Evolutionary conservation across 108 stramenopile species (phyloP).

Genomic region (Pseudonitzschia pungens): DNA sequence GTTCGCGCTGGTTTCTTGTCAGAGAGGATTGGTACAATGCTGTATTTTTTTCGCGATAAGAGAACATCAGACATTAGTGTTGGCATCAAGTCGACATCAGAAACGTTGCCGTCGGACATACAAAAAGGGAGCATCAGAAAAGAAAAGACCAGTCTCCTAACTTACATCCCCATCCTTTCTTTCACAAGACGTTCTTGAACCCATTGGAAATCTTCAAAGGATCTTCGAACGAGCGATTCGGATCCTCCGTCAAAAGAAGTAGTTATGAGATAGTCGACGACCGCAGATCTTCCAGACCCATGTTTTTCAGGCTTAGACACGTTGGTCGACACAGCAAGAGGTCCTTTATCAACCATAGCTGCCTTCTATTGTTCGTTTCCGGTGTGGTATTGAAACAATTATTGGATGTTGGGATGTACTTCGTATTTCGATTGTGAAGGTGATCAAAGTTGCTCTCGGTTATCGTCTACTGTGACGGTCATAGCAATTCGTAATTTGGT

Average conservation of each 20-base stretch:
- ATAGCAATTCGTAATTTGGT: too few species aligned
- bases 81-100: background rate
- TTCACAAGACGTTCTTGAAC: slow-evolving; percentile 30
- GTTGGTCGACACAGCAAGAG: slow-evolving; percentile 14
- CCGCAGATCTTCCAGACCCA: slow-evolving; percentile 15
- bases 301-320: slow-evolving; percentile 40
- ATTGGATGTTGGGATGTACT: too few species aligned
- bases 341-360: background rate
- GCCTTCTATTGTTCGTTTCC: too few species aligned
- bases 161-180: slow-evolving; percentile 34
- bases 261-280: slow-evolving; percentile 30
- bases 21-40: slow-evolving; percentile 38
- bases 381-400: too few species aligned
- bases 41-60: background rate
- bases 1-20: slow-evolving; percentile 8
- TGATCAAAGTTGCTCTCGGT: too few species aligned
- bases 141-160: background rate
- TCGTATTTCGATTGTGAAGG: too few species aligned
- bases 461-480: too few species aligned
- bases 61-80: background rate
- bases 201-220: slow-evolving; percentile 37
- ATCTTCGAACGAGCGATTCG: slow-evolving; percentile 29
- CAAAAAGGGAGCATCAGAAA: background rate
- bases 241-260: slow-evolving; percentile 23
- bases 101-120: background rate